Evolutionary conservation across 2,329 filamentous ascomycete genomes (phyloP).

Genomic region (Paramyrothecium roridum): DNA sequence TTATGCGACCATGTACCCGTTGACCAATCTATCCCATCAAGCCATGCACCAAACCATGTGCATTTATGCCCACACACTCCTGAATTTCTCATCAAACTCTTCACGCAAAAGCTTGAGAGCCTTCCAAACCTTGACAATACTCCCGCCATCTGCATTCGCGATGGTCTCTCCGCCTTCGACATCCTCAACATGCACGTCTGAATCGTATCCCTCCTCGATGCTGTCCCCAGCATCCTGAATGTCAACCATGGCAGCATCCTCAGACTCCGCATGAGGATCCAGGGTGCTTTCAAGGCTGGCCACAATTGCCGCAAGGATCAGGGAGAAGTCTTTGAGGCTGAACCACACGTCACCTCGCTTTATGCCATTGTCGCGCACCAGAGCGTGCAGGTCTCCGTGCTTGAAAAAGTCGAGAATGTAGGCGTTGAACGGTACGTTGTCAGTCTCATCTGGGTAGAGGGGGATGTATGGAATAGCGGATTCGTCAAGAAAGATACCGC

Average conservation of each 20-base stretch:
- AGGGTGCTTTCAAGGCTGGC: constrained; percentile 58
- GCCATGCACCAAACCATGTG: too few relatives aligned
- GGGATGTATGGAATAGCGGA: constrained; percentile 67
- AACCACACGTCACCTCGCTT: constrained; percentile 70
- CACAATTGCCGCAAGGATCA: constrained; percentile 67
- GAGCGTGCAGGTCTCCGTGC: constrained; percentile 60
- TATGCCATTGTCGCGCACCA: constrained; percentile 65
- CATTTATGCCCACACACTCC: constrained; percentile 53
- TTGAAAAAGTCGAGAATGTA: constrained; percentile 77
- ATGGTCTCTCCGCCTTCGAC: constrained; percentile 39
- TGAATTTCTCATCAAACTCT: constrained; percentile 64
- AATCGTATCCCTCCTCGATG: constrained; percentile 28
- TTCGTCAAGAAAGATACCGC: constrained; percentile 72
- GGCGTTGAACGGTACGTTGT: constrained; percentile 53
- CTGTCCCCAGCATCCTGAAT: constrained; percentile 27
- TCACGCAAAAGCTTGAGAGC: constrained; percentile 55
- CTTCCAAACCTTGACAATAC: constrained; percentile 54
- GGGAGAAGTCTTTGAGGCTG: constrained; percentile 55
- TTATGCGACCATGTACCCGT: too few relatives aligned
- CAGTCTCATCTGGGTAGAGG: constrained; percentile 54
- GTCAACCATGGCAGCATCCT: constrained; percentile 34
- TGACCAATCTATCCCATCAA: too few relatives aligned
- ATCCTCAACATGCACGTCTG: constrained; percentile 27
- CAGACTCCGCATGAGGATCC: constrained; percentile 24
- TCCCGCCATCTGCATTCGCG: constrained; percentile 22